Evolutionary conservation across 2,329 filamentous ascomycete species (phyloP).

Genomic region (Apiospora phragmitis): DNA sequence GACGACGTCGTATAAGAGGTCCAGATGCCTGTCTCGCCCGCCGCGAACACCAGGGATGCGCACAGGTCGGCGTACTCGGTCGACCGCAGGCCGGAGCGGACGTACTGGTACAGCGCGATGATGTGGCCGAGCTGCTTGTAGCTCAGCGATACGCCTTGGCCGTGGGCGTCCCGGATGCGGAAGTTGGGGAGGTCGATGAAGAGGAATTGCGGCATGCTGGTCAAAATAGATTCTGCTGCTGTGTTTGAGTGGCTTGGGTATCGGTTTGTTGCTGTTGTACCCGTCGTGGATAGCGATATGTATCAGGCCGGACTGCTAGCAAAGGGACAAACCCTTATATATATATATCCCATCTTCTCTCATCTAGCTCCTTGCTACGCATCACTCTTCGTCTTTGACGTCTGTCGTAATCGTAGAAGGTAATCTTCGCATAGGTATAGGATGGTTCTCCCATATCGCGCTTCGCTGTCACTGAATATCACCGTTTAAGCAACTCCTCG

Average conservation of each 20-base stretch:
- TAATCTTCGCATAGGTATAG: not conserved
- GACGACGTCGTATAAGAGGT: slow-evolving; percentile 19
- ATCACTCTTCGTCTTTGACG: not conserved
- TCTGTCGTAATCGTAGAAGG: not conserved
- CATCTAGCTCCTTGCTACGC: not conserved
- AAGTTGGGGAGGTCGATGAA: slow-evolving; percentile 33
- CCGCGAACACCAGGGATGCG: slow-evolving; percentile 29
- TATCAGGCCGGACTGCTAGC: not conserved
- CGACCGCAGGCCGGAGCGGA: slow-evolving; percentile 25
- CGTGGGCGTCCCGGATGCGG: slow-evolving; percentile 27
- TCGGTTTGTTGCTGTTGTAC: not conserved
- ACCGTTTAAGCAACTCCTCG: not conserved
- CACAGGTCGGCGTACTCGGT: slow-evolving; percentile 25
- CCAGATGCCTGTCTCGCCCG: slow-evolving; percentile 31
- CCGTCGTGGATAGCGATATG: not conserved
- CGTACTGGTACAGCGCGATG: slow-evolving; percentile 26
- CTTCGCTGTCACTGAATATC: not conserved
- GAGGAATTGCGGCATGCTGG: slow-evolving; percentile 29
- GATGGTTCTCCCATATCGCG: not conserved
- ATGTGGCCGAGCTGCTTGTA: slow-evolving; percentile 25
- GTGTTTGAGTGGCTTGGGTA: not conserved
- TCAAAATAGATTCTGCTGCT: not conserved
- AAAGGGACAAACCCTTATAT: not conserved
- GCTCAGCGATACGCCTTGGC: slow-evolving; percentile 24
- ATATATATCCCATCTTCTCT: not conserved